Conservation (phyloP, 2,329 filamentous ascomycete genomes). For the Zarea fungicola region DNA sequence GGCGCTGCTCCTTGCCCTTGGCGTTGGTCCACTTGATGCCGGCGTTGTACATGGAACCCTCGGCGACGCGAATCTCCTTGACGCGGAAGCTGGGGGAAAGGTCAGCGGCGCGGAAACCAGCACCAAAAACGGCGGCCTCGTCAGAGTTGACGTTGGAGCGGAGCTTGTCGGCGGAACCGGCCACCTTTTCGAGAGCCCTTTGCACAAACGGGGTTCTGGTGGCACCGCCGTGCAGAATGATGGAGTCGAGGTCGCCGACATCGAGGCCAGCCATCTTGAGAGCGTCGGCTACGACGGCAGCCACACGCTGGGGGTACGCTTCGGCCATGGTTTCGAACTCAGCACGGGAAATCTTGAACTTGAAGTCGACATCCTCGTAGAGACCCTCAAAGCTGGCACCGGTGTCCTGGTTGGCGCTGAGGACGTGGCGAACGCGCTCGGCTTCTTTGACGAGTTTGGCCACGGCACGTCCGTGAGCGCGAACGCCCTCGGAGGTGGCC, state of each 20-base stretch:
- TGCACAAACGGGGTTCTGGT: conserved; percentile 93
- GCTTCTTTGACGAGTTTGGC: conserved; percentile 92
- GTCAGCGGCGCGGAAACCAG: conserved; percentile 87
- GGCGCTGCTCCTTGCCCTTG: conserved; percentile 65
- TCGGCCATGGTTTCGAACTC: conserved; percentile 77
- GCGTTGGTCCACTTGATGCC: conserved; percentile 68
- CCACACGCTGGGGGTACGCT: conserved; percentile 62
- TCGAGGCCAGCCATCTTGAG: conserved; percentile 68
- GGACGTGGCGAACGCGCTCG: conserved; percentile 76
- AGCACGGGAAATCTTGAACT: conserved; percentile 75
- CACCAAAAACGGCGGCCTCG: conserved; percentile 92
- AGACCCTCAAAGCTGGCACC: conserved; percentile 78
- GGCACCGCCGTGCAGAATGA: conserved; percentile 89
- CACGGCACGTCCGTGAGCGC: conserved; percentile 73
- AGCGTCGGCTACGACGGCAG: conserved; percentile 65
- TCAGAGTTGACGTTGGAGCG: conserved; percentile 95
- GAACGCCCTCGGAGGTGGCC: conserved; percentile 58
- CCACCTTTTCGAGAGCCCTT: conserved; percentile 72
- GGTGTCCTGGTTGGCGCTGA: conserved; percentile 88
- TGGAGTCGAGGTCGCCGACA: conserved; percentile 72
- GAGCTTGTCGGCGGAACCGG: conserved; percentile 70
- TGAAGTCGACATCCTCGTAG: conserved; percentile 89
- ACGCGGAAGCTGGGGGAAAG: conserved; percentile 94
- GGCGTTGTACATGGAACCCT: conserved; percentile 68
- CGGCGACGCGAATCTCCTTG: conserved; percentile 87